Percentiles rank a stretch among this genome's conserved stretches.
Evolutionary conservation across 768 basidiomycete genomes (phyloP).

Genomic region (Pluteus cervinus): DNA sequence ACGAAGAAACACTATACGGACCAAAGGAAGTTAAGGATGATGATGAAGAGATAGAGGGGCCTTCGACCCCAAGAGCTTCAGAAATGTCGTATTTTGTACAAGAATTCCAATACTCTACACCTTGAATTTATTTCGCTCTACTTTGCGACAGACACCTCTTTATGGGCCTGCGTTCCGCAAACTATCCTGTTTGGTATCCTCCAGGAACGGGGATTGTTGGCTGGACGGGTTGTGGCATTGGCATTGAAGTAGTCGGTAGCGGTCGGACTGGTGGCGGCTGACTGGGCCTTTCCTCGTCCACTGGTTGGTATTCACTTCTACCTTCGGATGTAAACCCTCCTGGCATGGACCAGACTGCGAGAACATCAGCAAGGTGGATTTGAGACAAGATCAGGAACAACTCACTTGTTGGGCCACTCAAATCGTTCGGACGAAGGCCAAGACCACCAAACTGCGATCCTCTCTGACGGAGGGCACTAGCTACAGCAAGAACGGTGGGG

Average conservation of each 20-base stretch:
- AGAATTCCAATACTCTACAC: too few relatives aligned
- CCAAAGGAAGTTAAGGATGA: too few relatives aligned
- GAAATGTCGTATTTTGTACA: too few relatives aligned
- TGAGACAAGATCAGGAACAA: not conserved
- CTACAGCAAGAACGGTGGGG: slow-evolving; percentile 52
- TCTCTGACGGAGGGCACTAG: slow-evolving; percentile 47
- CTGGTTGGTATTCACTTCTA: slow-evolving; percentile 56
- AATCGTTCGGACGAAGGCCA: slow-evolving; percentile 37
- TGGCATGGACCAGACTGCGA: slow-evolving; percentile 75
- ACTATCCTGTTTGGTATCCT: slow-evolving; percentile 38
- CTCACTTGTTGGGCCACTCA: slow-evolving; percentile 53
- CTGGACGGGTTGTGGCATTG: slow-evolving; percentile 12
- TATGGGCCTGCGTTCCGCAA: not conserved
- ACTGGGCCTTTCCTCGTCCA: slow-evolving; percentile 43
- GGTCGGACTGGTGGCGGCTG: slow-evolving; percentile 6
- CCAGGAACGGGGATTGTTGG: slow-evolving; percentile 24
- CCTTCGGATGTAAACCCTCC: slow-evolving; percentile 56
- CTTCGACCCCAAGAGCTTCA: too few relatives aligned
- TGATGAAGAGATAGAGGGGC: too few relatives aligned
- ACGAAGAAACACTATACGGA: too few relatives aligned
- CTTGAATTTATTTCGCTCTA: too few relatives aligned
- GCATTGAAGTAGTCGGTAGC: too few relatives aligned
- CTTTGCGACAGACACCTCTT: too few relatives aligned
- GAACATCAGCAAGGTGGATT: slow-evolving; percentile 2
- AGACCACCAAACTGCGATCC: slow-evolving; percentile 50